Evolutionary conservation across 768 basidiomycete species (phyloP).

Genomic region (Boletus vinaceobasis): DNA sequence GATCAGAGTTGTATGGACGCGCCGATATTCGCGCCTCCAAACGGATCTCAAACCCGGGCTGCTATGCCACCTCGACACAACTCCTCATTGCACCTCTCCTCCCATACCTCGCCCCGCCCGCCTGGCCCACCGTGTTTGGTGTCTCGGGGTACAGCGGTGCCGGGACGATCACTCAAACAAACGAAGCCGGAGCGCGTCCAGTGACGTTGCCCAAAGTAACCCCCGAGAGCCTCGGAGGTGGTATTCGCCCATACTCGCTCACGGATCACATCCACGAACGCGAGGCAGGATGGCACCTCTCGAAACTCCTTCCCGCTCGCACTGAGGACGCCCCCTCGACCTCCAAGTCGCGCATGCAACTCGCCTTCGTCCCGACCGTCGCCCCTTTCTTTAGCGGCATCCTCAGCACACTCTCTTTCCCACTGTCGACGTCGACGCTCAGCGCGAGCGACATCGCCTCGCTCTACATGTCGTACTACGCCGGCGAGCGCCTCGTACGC

Average conservation of each 20-base stretch:
- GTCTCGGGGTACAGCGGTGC: slow-evolving; percentile 95
- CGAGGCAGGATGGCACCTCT: slow-evolving; percentile 85
- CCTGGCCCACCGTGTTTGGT: slow-evolving; percentile 84
- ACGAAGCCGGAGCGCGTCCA: slow-evolving; percentile 61
- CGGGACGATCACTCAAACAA: slow-evolving; percentile 72
- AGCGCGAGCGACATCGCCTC: slow-evolving; percentile 67
- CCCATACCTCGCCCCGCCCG: slow-evolving; percentile 53
- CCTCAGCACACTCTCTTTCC: slow-evolving; percentile 80
- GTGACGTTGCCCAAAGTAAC: slow-evolving; percentile 79
- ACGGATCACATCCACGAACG: slow-evolving; percentile 99
- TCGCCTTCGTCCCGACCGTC: slow-evolving; percentile 87
- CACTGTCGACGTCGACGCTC: slow-evolving; percentile 57
- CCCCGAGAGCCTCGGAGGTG: slow-evolving; percentile 69
- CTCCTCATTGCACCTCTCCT: slow-evolving; percentile 89
- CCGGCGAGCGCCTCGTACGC: slow-evolving; percentile 66
- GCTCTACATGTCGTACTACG: slow-evolving; percentile 78
- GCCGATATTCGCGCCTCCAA: slow-evolving; percentile 62
- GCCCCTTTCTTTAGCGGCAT: slow-evolving; percentile 98
- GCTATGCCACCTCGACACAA: slow-evolving; percentile 92
- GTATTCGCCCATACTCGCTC: slow-evolving; percentile 80
- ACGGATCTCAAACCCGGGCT: slow-evolving; percentile 95
- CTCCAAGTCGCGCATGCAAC: slow-evolving; percentile 37
- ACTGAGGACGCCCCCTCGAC: background rate
- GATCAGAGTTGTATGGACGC: slow-evolving; percentile 83
- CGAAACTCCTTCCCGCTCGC: slow-evolving; percentile 43